phyloP scores from a whole-genome alignment of 2,329 filamentous ascomycete genomes.

The Rutstroemia sydowiana region DNA sequence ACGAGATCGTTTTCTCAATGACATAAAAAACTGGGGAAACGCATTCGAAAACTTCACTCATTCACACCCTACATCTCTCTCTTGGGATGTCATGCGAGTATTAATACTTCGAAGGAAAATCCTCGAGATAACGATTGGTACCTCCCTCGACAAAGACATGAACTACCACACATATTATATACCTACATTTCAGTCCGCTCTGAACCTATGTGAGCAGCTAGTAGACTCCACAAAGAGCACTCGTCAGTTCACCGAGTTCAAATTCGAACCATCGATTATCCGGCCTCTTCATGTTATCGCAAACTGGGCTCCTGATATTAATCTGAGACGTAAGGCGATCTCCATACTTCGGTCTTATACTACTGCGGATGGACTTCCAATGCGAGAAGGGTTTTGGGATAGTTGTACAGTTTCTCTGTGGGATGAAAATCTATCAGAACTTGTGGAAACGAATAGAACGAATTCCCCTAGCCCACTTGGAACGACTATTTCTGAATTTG shows the following conservation, averaged over 20 bases:
- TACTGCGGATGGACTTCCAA: neutral
- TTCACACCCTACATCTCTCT: neutral
- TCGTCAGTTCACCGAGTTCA: neutral
- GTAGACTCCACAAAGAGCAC: neutral
- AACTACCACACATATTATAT: neutral
- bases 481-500: too few species aligned
- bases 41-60: neutral
- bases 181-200: neutral
- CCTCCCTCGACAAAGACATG: neutral
- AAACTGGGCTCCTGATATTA: neutral
- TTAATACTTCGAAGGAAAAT: neutral
- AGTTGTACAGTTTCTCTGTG: neutral
- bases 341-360: neutral
- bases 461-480: too few species aligned
- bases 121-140: neutral
- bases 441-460: too few species aligned
- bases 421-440: neutral
- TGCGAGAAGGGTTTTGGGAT: slow-evolving; percentile 5
- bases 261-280: slow-evolving; percentile 2
- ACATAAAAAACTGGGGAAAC: neutral
- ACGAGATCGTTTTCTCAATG: neutral
- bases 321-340: neutral
- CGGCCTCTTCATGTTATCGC: slow-evolving; percentile 1
- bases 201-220: neutral
- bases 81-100: neutral